Conservation (phyloP, 306 rosid species). For the Hippophae rhamnoides region DNA sequence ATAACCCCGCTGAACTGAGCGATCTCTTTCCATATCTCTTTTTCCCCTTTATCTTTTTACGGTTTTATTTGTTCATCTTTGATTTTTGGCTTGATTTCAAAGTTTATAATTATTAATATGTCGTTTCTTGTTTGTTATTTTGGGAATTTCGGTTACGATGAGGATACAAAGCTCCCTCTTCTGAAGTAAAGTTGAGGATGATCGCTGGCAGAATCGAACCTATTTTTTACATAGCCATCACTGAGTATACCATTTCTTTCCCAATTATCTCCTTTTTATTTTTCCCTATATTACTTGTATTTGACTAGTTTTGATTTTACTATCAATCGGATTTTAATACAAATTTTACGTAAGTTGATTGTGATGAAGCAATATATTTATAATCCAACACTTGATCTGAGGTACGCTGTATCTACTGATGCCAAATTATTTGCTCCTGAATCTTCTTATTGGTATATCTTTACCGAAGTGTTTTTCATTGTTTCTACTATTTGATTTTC, state of each 20-base stretch:
- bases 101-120: no score
- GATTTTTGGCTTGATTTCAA: background rate
- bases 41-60: background rate
- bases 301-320: background rate
- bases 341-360: background rate
- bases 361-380: slow-evolving; percentile 29
- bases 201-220: slow-evolving; percentile 83
- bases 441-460: background rate
- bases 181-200: slow-evolving; percentile 54
- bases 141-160: slow-evolving; percentile 36
- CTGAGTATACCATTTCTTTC: slow-evolving; percentile 33
- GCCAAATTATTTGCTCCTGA: slow-evolving; percentile 26
- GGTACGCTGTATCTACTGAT: slow-evolving; percentile 25
- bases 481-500: no score
- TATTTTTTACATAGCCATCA: slow-evolving; percentile 31
- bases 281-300: background rate
- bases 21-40: slow-evolving; percentile 22
- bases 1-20: slow-evolving; percentile 88
- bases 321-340: no score
- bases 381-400: slow-evolving; percentile 49
- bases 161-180: slow-evolving; percentile 74
- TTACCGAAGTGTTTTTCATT: no score
- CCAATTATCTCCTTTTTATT: background rate
- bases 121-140: background rate
- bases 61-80: background rate